Evolutionary conservation across 495 filamentous ascomycete genomes (phyloP), one percentile per base, ranked within the genome.

Genomic region (Aspergillus homomorphus): DNA sequence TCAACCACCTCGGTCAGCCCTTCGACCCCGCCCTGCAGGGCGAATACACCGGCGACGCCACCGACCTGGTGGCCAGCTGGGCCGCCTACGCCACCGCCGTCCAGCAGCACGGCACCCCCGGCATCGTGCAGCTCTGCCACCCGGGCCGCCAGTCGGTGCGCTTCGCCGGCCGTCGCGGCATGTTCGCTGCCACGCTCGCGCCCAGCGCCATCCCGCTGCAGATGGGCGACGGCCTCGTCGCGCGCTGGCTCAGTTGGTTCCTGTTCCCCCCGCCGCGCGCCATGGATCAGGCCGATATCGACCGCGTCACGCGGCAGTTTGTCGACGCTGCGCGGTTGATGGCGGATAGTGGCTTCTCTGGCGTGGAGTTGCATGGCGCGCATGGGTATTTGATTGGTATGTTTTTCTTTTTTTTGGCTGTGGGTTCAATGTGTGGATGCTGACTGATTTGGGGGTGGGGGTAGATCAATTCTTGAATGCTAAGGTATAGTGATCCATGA

Each of bases 381-480:
- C 83, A 87, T 70, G 83, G 84, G 23, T 87, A 84, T 69, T 67
- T 87, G 44, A 67, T 85, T 20, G 75, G 76, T 73, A 70, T 64
- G 66, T 72, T 73, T 7, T 6, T 28, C 14, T 16, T 46, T 23
- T 44, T 48, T 16, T 55, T 28, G 20, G 10, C n/a, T 12, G 5
- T 22, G 1, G 1, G 22, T 45, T 42, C 9, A 42, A 45, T 48
- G 9, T 33, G 24, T 53, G 38, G 42, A 15, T 49, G 50, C 60
- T 69, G 48, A 62, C 50, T 5, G 12, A 12, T 38, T 2, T 38
- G 33, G 2, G 8, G 33, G 12, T 14, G 6, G 19, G 41, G 3
- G 18, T 41, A 77, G 74, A 77, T 63, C 74, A 77, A 65, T 77
- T 77, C 59, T 59, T 77, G 1, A 77, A 65, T 57, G 53, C 63